Evolutionary conservation across 768 basidiomycete species (phyloP).

Genomic region (Chalciporus sphaerocephalus): DNA sequence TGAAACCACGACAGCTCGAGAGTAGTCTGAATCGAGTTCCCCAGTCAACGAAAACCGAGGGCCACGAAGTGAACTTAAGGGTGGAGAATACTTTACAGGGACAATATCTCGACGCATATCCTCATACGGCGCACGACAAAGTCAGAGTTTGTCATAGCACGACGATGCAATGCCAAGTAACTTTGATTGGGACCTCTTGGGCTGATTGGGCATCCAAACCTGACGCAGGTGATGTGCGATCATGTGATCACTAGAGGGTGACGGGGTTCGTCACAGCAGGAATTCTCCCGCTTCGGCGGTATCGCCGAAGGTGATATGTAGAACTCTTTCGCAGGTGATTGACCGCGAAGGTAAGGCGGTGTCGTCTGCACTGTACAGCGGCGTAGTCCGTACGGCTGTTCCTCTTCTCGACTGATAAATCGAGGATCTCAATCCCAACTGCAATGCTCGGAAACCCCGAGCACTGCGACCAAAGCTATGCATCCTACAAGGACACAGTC

Average conservation of each 20-base stretch:
- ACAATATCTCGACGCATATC: neutral
- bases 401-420: neutral
- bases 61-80: slow-evolving; percentile 26
- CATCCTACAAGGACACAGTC: slow-evolving; percentile 1
- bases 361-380: too few relatives aligned
- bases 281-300: neutral
- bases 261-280: neutral
- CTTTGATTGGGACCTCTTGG: neutral
- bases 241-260: neutral
- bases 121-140: slow-evolving; percentile 3
- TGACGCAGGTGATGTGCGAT: neutral
- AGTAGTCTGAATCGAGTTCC: slow-evolving; percentile 24
- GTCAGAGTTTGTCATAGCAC: neutral
- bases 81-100: neutral
- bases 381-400: neutral
- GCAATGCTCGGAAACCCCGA: neutral
- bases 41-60: slow-evolving; percentile 8
- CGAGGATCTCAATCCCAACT: neutral
- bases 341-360: too few relatives aligned
- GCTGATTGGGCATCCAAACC: neutral
- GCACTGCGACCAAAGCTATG: neutral
- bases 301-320: neutral
- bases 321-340: neutral
- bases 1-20: slow-evolving; percentile 14
- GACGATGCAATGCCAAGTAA: neutral